Evolutionary conservation across 306 rosid genomes (phyloP), one percentile per base, ranked within the genome.

Genomic region (Senna siamea): DNA sequence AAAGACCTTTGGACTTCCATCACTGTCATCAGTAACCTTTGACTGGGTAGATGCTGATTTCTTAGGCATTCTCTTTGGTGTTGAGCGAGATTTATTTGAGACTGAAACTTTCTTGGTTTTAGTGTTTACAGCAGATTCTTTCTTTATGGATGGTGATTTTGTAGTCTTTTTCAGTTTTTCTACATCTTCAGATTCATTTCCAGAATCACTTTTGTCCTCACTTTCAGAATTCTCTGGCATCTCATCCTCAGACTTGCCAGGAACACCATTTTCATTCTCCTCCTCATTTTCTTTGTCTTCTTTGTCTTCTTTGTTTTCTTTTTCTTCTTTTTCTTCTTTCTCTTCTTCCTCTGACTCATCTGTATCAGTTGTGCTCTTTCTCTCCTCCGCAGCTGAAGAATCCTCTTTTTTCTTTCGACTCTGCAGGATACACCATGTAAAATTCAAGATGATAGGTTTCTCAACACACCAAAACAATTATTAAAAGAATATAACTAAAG

Each of bases 231-330:
- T 81, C 81, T 88, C 91, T 9, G 79, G 82, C 32, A 46, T 75
- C 72, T 89, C 96, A 57, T 92, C 97, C 59, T 94, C 96, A 32
- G 93, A 90, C 73, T 92, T 90, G 19, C 82, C 98, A 5, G 78
- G 72, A 46, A 85, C 74, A 35, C 86, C 98, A 82, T 88, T 87
- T 22, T 90, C 93, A 38, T 82, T 83, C 75, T 88, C 95, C 80
- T 88, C 89, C 66, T 81, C 92, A 47, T 38, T 74, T 22, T 83
- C 86, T 78, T 89, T 83, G 43, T 93, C 82, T 65, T 78, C 86
- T 37, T 69, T 82, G 35, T 78, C 83, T 40, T 81, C 74, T 48
- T 72, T 72, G 75, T 89, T 83, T 53, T 91, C 83, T 62, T 83
- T n/a, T n/a, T n/a, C n/a, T n/a, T n/a, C 86, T 37, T 69, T 82